Conservation (phyloP, 768 basidiomycete species). For the Amylocystis lapponica region DNA sequence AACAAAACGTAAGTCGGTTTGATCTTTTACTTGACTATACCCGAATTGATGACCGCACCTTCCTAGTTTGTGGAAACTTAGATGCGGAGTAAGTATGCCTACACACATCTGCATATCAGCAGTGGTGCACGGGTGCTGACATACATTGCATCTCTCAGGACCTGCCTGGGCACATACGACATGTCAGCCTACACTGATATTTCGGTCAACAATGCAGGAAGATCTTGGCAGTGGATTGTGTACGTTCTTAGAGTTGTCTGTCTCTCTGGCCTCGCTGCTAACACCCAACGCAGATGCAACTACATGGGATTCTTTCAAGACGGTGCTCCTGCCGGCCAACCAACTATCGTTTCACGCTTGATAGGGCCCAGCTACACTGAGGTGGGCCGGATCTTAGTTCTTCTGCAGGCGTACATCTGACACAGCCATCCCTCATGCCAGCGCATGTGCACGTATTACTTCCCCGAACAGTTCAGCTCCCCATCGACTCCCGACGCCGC, state of each 20-base stretch:
- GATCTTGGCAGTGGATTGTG: constrained; percentile 76
- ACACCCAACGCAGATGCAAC: constrained; percentile 47
- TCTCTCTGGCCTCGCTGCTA: constrained; percentile 20
- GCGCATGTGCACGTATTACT: constrained; percentile 70
- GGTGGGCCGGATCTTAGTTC: constrained; percentile 24
- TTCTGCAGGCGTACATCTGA: background rate
- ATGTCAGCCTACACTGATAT: constrained; percentile 47
- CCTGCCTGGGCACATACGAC: constrained; percentile 40
- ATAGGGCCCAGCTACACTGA: constrained; percentile 51
- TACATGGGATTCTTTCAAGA: constrained; percentile 52
- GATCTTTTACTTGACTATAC: too few relatives aligned
- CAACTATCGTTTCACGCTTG: constrained; percentile 49
- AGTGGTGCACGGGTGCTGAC: too few relatives aligned
- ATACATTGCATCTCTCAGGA: constrained; percentile 9
- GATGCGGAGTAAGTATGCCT: constrained; percentile 41
- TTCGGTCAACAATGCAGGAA: constrained; percentile 44
- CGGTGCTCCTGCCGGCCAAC: constrained; percentile 32
- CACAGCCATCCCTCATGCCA: constrained; percentile 15
- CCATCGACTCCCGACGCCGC: constrained; percentile 39
- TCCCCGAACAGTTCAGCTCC: constrained; percentile 48
- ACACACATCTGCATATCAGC: background rate
- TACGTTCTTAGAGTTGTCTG: constrained; percentile 11
- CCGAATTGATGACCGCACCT: constrained; percentile 1
- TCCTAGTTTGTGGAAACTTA: constrained; percentile 44
- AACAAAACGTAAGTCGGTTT: constrained; percentile 35